These are phyloP conservation scores for Diversispora eburnea DNA, from an alignment of 192 early-diverging fungal species.

Conservation along the genomic window DNA sequence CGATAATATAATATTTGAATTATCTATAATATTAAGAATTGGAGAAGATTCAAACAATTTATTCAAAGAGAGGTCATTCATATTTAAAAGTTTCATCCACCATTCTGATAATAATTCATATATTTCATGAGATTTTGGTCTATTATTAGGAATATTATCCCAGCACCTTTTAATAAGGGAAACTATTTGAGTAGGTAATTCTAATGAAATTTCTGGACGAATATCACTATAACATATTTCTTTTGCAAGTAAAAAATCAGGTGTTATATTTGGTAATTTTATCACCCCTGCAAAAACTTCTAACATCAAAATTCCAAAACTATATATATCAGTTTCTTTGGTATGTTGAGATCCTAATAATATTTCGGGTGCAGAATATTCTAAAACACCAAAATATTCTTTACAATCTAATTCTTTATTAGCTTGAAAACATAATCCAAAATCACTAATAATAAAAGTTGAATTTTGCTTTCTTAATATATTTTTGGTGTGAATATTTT, in stretches of 20 bases:
- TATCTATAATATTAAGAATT: too few species aligned
- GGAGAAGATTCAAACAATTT: too few species aligned
- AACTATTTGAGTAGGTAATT: neutral
- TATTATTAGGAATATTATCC: neutral
- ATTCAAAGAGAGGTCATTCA: too few species aligned
- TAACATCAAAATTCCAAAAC: conserved; percentile 40
- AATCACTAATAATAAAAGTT: neutral
- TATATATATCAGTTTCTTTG: conserved; percentile 36
- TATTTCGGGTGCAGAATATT: neutral
- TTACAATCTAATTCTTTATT: neutral
- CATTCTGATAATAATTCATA: neutral
- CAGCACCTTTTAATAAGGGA: neutral
- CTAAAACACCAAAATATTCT: conserved; percentile 1
- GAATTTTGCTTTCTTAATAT: neutral
- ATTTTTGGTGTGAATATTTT: neutral
- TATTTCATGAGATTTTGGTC: neutral
- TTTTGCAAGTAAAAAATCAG: conserved; percentile 25
- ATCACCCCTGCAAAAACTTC: conserved; percentile 35
- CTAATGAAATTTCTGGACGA: neutral
- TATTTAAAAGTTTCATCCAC: too few species aligned
- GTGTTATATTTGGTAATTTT: conserved; percentile 29
- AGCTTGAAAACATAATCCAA: neutral
- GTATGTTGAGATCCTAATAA: neutral
- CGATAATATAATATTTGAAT: too few species aligned
- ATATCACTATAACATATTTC: conserved; percentile 25